Evolutionary conservation across 352 stramenopile genomes (phyloP), one percentile per base, ranked within the genome.

Genomic region (Plasmopara muralis): DNA sequence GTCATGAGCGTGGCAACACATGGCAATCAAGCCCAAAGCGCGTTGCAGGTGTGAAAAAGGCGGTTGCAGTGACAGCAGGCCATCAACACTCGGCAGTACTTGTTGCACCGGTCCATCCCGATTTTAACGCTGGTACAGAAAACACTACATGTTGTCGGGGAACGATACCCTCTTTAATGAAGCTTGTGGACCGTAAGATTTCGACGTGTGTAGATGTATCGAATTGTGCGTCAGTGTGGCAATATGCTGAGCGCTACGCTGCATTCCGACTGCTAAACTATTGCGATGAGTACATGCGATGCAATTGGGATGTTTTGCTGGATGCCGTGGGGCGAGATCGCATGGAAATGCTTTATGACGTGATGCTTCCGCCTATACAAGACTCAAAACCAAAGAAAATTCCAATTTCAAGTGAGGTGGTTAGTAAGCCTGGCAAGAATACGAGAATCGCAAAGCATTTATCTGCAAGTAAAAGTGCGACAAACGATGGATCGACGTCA

Each of bases 1-100:
- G 82, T 0, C 82, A 92, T 49, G 82, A 77, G 12, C 60, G 69
- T 29, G 74, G 71, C 0, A 89, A 85, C 43, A 85, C 78, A 14
- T 92, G 79, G 79, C 82, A 89, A 43, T 78, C 77, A 8, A 79
- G 64, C 43, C 82, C 82, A n/a, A 92, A 92, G 54, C 73, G 80
- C 39, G 82, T 92, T 0, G 40, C 66, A 35, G 72, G 79, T 29
- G 71, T 88, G 20, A 89, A 89, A 68, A 87, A 88, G 50, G 82
- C 78, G 0, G 42, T 85, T 9, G 55, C 74, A 0, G 78, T 92
- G 9, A 74, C 68, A 16, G 70, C 82, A 7, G 82, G 82, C 0
- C 77, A 89, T 9, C 77, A 89, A n/a, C 82, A 92, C 60, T 87
- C 75, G 2, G 78, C 69, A 7, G 66, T 92, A 14, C 68, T 92